These are phyloP conservation scores for Hyaloscypha variabilis DNA, from an alignment of 495 filamentous ascomycete genomes.

Conservation along the genomic window DNA sequence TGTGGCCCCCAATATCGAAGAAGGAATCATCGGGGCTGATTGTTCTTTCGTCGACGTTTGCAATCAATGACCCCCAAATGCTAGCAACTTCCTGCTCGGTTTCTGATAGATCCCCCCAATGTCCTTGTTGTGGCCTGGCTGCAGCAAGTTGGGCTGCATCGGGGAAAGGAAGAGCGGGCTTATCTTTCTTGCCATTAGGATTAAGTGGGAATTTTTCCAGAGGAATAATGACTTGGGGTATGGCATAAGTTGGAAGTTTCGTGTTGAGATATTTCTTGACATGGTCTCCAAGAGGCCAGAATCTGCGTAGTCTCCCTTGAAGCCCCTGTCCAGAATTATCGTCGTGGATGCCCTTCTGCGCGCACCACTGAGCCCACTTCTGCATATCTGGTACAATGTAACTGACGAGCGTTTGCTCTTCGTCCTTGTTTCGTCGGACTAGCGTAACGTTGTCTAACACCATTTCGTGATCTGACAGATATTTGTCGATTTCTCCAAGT, in stretches of 20 bases:
- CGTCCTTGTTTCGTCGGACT: slow-evolving; percentile 83
- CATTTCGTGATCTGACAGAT: slow-evolving; percentile 75
- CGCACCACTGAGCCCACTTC: slow-evolving; percentile 70
- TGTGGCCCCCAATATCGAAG: slow-evolving; percentile 89
- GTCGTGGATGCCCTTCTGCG: slow-evolving; percentile 54
- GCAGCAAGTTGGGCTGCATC: slow-evolving; percentile 66
- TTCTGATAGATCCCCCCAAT: slow-evolving; percentile 37
- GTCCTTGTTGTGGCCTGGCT: slow-evolving; percentile 34
- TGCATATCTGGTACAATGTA: slow-evolving; percentile 86
- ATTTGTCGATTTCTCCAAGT: slow-evolving; percentile 89
- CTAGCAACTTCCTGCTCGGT: slow-evolving; percentile 70
- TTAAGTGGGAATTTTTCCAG: slow-evolving; percentile 84
- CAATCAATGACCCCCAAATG: slow-evolving; percentile 64
- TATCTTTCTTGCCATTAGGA: slow-evolving; percentile 94
- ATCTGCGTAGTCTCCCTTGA: slow-evolving; percentile 65
- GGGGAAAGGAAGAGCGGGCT: slow-evolving; percentile 88
- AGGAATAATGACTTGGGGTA: slow-evolving; percentile 78
- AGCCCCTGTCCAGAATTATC: slow-evolving; percentile 51
- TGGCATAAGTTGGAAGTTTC: slow-evolving; percentile 78
- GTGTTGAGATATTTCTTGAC: slow-evolving; percentile 73
- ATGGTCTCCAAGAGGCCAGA: slow-evolving; percentile 70
- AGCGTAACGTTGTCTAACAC: slow-evolving; percentile 88
- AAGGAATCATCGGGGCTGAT: slow-evolving; percentile 71
- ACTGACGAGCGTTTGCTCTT: slow-evolving; percentile 87
- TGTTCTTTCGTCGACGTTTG: slow-evolving; percentile 46